phyloP scores from a whole-genome alignment of 352 stramenopile species.

The Globisporangium cystogenes region DNA sequence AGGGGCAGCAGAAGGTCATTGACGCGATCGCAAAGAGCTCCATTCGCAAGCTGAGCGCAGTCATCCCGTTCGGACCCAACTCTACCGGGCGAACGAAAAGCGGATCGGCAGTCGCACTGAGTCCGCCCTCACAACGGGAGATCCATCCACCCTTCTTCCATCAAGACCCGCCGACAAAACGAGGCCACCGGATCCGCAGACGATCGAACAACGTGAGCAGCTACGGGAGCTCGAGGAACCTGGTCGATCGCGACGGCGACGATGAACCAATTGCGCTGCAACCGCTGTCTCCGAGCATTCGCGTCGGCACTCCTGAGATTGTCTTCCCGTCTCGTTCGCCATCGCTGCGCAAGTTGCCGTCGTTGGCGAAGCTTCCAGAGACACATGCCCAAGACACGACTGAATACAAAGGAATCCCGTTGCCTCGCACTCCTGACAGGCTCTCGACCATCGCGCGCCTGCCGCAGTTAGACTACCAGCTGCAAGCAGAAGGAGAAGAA shows the following conservation, averaged over 20 bases:
- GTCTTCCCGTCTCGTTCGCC: background rate
- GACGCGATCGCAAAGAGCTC: conserved; percentile 8
- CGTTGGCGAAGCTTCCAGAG: background rate
- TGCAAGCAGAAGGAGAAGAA: background rate
- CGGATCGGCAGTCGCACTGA: background rate
- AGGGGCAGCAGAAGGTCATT: conserved; percentile 25
- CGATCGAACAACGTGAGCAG: conserved; percentile 5
- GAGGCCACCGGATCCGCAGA: conserved; percentile 3
- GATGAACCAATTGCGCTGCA: background rate
- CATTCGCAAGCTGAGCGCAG: conserved; percentile 7
- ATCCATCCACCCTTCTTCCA: background rate
- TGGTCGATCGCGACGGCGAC: background rate
- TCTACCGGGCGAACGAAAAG: conserved; percentile 1
- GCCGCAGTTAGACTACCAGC: background rate
- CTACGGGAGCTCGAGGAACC: conserved; percentile 2
- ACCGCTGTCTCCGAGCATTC: background rate
- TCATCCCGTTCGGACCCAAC: conserved; percentile 2
- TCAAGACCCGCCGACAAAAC: conserved; percentile 6
- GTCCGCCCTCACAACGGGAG: background rate
- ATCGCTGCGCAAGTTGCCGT: conserved; percentile 1
- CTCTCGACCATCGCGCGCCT: background rate
- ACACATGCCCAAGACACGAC: background rate
- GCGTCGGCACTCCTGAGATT: background rate
- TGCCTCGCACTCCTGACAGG: background rate
- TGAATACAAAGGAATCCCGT: background rate